These are phyloP conservation scores for Syncephalis fuscata DNA, from an alignment of 371 early-diverging fungal species.

Conservation along the genomic window DNA sequence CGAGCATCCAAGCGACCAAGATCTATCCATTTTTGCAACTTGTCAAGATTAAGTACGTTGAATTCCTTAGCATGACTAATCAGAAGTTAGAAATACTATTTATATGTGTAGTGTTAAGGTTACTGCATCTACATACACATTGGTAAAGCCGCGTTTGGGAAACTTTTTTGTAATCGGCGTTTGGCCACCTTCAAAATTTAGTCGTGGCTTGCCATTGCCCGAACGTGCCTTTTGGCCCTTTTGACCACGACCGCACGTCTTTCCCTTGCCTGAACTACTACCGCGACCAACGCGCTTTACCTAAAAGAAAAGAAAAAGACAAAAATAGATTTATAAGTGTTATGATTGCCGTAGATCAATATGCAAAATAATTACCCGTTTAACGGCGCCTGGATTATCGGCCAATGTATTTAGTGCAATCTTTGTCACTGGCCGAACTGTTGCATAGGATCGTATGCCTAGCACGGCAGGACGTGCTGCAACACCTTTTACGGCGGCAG, in stretches of 20 bases:
- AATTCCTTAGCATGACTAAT: constrained; percentile 42
- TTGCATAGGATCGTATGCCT: too few relatives aligned
- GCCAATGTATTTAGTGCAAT: constrained; percentile 1
- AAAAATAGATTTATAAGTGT: too few relatives aligned
- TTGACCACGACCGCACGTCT: constrained; percentile 82
- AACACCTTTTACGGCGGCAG: too few relatives aligned
- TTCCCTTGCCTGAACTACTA: constrained; percentile 71
- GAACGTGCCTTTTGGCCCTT: constrained; percentile 85
- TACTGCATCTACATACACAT: constrained; percentile 40
- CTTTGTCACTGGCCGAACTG: too few relatives aligned
- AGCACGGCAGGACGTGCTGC: too few relatives aligned
- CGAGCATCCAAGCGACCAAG: constrained; percentile 67
- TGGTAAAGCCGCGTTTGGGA: constrained; percentile 82
- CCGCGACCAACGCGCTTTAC: constrained; percentile 68
- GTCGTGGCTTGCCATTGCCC: constrained; percentile 58
- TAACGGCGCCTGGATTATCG: constrained; percentile 3
- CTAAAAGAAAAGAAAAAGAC: too few relatives aligned
- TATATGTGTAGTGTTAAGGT: neutral
- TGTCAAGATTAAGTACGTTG: constrained; percentile 68
- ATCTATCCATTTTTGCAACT: constrained; percentile 82
- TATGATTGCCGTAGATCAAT: too few relatives aligned
- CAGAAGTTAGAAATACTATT: neutral
- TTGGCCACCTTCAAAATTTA: constrained; percentile 92
- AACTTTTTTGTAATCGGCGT: constrained; percentile 66
- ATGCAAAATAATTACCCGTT: too few relatives aligned